Base-by-base conservation (phyloP, 1,284 basidiomycete species). In the Fomitiporia mediterranea region DNA sequence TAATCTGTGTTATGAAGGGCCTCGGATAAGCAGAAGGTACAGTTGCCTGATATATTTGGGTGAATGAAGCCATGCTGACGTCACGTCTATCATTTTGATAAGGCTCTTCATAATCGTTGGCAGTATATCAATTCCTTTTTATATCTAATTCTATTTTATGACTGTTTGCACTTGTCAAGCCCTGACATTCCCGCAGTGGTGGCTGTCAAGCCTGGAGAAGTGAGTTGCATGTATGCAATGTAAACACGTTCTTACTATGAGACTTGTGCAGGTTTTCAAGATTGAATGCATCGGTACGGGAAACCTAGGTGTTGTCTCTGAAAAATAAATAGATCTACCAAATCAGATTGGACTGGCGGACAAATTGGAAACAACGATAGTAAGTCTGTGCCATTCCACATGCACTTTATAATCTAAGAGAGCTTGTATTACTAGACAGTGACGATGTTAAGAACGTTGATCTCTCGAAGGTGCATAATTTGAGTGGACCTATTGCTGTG, bases 321-420 rank as follows among this genome's bases (percentile, higher is more conserved):
- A 23, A 43, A 21, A 49, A 11, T 17, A 21, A 21, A 19, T 28
- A 9, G 42, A 11, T 25, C 17, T 38, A 19, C 21, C 15, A 7
- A 2, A 7, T 37, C 37, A 82, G 85, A 89, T 63, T 89, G 84
- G 82, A 88, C 86, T 15, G 85, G 85, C 27, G 83, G 81, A 1
- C 86, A 89, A 65, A 86, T 89, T 48, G 81, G 82, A 43, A 89
- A 89, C 66, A 87, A 88, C 61, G 85, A 89, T 62, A 76, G 82
- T 81, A 62, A 51, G 81, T 70, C 37, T 49, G n/a, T 9, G 2
- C 25, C 53, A 13, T 37, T 21, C 19, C 13, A 17, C 27, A 11
- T 43, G 35, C 27, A 17, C 19, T 48, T 48, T 11, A n/a, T 43
- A 6, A 19, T 17, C 8, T 43, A 17, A 43, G n/a, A 8, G 5